phyloP scores from a whole-genome alignment of 768 basidiomycete genomes.

The Holtermannia corniformis region DNA sequence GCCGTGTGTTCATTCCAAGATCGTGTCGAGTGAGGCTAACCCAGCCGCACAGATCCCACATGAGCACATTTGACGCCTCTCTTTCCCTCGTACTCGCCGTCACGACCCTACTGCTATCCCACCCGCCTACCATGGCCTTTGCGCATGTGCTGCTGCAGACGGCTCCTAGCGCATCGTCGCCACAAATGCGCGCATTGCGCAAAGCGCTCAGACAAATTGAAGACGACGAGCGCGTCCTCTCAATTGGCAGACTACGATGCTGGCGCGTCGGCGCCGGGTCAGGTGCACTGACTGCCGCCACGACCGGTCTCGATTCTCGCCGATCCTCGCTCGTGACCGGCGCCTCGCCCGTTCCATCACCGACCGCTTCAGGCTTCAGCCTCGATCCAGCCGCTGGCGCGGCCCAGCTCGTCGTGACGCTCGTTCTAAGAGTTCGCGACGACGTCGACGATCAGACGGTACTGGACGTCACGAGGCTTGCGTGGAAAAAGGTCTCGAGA shows the following conservation, averaged over 20 bases:
- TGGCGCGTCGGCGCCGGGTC: constrained; percentile 17
- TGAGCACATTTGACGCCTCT: constrained; percentile 64
- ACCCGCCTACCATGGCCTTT: constrained; percentile 70
- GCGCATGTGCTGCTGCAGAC: constrained; percentile 86
- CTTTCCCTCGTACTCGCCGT: constrained; percentile 67
- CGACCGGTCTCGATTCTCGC: constrained; percentile 15
- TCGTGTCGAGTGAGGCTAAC: neutral
- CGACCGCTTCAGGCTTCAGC: constrained; percentile 1
- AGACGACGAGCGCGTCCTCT: constrained; percentile 22
- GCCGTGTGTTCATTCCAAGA: constrained; percentile 46
- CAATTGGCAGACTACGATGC: constrained; percentile 27
- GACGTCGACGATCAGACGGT: constrained; percentile 64
- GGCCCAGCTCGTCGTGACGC: constrained; percentile 55
- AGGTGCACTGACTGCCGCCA: neutral
- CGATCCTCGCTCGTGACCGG: constrained; percentile 1
- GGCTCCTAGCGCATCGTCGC: constrained; percentile 50
- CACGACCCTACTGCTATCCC: constrained; percentile 72
- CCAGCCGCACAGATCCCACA: constrained; percentile 20
- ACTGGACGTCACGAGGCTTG: constrained; percentile 63
- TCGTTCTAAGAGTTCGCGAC: constrained; percentile 64
- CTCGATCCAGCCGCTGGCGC: constrained; percentile 6
- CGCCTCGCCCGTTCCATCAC: constrained; percentile 1
- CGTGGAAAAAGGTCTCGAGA: constrained; percentile 49
- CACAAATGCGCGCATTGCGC: constrained; percentile 71
- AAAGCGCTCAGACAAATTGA: constrained; percentile 69